Conservation (phyloP, 495 filamentous ascomycete species). For the Aspergillus incahuasiensis region DNA sequence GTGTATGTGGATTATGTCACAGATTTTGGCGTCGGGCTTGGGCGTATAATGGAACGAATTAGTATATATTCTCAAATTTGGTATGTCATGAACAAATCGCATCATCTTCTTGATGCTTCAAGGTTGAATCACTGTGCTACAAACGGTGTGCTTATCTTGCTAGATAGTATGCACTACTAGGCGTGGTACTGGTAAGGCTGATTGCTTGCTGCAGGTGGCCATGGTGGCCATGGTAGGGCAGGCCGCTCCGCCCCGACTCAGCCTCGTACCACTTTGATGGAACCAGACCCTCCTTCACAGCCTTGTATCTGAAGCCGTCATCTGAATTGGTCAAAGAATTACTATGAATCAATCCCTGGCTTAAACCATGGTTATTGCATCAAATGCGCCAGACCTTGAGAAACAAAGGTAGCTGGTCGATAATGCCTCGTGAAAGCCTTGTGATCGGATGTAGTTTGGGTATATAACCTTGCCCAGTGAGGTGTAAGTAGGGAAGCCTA, state of each 20-base stretch:
- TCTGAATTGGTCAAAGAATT: not conserved
- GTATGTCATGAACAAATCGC: not conserved
- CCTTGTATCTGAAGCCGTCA: not conserved
- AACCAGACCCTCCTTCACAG: not conserved
- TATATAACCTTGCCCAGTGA: not conserved
- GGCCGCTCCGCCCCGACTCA: not conserved
- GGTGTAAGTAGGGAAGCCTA: not conserved
- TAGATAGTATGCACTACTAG: not conserved
- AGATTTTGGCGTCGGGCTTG: not conserved
- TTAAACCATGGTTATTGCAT: not conserved
- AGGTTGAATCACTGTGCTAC: not conserved
- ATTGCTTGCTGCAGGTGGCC: not conserved
- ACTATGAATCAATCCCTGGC: not conserved
- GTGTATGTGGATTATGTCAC: not conserved
- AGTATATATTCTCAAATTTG: not conserved
- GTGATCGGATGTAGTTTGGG: not conserved
- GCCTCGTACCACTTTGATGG: not conserved
- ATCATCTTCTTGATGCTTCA: not conserved
- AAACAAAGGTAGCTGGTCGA: not conserved
- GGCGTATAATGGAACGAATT: not conserved
- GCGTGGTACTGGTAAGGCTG: not conserved
- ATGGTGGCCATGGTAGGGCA: not conserved
- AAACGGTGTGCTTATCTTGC: not conserved
- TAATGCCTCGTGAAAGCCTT: not conserved
- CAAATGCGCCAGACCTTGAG: not conserved